Evolutionary conservation across 2,329 filamentous ascomycete genomes (phyloP).

Genomic region (Sclerotinia borealis): DNA sequence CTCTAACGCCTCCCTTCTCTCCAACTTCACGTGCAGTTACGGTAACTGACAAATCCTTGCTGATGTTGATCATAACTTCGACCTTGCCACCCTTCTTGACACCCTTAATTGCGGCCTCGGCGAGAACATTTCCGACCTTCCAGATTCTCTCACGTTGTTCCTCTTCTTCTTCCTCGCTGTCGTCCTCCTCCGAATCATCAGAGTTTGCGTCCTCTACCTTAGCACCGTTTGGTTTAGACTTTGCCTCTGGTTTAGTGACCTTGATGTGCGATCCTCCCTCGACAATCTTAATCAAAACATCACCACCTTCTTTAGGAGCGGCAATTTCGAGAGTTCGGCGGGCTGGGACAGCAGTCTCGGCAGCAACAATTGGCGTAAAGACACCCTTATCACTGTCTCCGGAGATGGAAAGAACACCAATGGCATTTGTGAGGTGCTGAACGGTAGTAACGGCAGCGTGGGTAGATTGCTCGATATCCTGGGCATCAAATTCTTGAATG

Average conservation of each 20-base stretch:
- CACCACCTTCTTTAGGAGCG: conserved; percentile 73
- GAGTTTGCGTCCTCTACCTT: conserved; percentile 53
- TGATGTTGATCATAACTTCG: conserved; percentile 88
- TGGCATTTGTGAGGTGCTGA: conserved; percentile 80
- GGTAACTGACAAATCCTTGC: conserved; percentile 70
- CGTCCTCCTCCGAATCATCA: conserved; percentile 51
- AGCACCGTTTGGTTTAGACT: conserved; percentile 56
- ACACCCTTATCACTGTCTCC: conserved; percentile 54
- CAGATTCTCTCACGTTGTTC: conserved; percentile 86
- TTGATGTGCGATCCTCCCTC: conserved; percentile 91
- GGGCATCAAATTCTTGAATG: conserved; percentile 87
- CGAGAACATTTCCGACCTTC: conserved; percentile 78
- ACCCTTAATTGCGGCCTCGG: conserved; percentile 76
- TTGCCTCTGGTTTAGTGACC: conserved; percentile 79
- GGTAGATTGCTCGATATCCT: conserved; percentile 92
- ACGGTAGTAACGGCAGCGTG: conserved; percentile 93
- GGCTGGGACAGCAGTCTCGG: conserved; percentile 85
- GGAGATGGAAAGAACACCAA: conserved; percentile 71
- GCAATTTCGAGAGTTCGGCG: conserved; percentile 75
- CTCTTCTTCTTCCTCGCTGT: conserved; percentile 71
- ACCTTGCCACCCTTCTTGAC: conserved; percentile 87
- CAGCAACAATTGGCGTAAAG: conserved; percentile 75
- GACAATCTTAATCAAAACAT: conserved; percentile 80
- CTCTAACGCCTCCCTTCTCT: conserved; percentile 32
- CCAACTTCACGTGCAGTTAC: conserved; percentile 82